A percentile compares a stretch with the other conserved stretches of the same genome.
phyloP scores from a whole-genome alignment of 2,329 filamentous ascomycete genomes.

The Eurotiales sp. region DNA sequence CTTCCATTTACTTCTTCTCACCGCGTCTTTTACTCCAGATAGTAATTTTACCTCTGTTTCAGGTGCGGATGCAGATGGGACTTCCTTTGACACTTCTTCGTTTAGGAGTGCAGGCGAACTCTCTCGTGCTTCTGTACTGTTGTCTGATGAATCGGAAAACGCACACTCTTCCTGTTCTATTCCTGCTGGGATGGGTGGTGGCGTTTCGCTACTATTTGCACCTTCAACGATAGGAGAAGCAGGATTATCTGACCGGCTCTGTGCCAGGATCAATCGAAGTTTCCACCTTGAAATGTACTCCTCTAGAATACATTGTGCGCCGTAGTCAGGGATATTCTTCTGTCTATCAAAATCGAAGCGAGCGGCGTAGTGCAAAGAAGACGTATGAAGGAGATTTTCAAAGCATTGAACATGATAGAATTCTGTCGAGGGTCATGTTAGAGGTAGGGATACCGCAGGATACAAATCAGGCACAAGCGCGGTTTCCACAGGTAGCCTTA shows the following conservation, averaged over 20 bases:
- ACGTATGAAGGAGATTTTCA: constrained; percentile 14
- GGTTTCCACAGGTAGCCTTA: too few relatives aligned
- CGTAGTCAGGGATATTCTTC: constrained; percentile 11
- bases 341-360: constrained; percentile 12
- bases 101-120: neutral
- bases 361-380: constrained; percentile 11
- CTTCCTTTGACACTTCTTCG: neutral
- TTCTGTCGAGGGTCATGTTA: constrained; percentile 7
- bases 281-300: constrained; percentile 14
- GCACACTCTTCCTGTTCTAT: constrained; percentile 1
- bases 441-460: too few relatives aligned
- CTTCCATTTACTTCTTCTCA: too few relatives aligned
- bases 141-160: too few relatives aligned
- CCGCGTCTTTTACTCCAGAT: too few relatives aligned
- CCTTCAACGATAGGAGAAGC: neutral
- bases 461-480: too few relatives aligned
- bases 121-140: too few relatives aligned
- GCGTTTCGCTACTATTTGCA: neutral
- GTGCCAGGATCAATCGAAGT: constrained; percentile 7
- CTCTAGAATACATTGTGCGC: constrained; percentile 13
- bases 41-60: too few relatives aligned
- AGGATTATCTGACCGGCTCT: neutral
- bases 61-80: neutral
- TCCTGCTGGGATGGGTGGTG: neutral
- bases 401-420: constrained; percentile 15